Conservation (phyloP, 2,329 filamentous ascomycete species). For the Aspergillus tubingensis region DNA sequence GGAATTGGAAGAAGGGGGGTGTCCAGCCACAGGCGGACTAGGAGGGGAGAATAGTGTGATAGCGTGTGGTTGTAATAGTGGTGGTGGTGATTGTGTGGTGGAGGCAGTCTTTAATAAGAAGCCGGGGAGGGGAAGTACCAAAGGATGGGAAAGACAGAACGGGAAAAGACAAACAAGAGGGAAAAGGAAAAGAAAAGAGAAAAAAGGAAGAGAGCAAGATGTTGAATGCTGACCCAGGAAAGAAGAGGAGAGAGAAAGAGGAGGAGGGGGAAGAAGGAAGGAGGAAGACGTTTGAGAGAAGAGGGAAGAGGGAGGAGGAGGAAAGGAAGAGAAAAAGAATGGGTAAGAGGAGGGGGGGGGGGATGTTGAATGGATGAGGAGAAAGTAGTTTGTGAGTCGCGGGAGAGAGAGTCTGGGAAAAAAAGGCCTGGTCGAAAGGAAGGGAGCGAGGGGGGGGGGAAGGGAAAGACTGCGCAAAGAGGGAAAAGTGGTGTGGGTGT, state of each 20-base stretch:
- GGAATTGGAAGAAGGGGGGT: slow-evolving; percentile 30
- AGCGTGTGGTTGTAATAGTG: no score
- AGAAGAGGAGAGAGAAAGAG: slow-evolving; percentile 4
- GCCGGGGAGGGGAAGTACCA: slow-evolving; percentile 5
- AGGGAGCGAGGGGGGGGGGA: slow-evolving; percentile 21
- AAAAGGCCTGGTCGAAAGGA: slow-evolving; percentile 23
- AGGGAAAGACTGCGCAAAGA: slow-evolving; percentile 9
- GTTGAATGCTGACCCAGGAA: slow-evolving; percentile 20
- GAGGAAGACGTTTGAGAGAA: slow-evolving; percentile 21
- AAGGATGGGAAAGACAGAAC: slow-evolving; percentile 17
- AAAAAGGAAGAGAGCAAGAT: slow-evolving; percentile 22
- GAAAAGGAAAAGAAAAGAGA: slow-evolving; percentile 27
- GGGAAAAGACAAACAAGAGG: slow-evolving; percentile 23
- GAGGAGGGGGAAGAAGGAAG: slow-evolving; percentile 11
- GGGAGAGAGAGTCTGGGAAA: slow-evolving; percentile 13
- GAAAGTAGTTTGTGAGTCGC: slow-evolving; percentile 20
- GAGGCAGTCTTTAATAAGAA: slow-evolving; percentile 6
- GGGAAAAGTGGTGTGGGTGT: slow-evolving; percentile 8
- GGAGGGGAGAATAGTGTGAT: slow-evolving; percentile 16
- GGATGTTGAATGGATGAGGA: slow-evolving; percentile 24
- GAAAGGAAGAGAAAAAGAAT: slow-evolving; percentile 17
- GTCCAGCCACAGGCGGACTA: slow-evolving; percentile 46
- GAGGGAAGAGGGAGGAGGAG: slow-evolving; percentile 21
- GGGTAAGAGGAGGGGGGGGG: slow-evolving; percentile 18
- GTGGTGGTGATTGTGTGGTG: slow-evolving; percentile 9